Evolutionary conservation across 306 rosid genomes (phyloP).

Genomic region (Oemleria cerasiformis): DNA sequence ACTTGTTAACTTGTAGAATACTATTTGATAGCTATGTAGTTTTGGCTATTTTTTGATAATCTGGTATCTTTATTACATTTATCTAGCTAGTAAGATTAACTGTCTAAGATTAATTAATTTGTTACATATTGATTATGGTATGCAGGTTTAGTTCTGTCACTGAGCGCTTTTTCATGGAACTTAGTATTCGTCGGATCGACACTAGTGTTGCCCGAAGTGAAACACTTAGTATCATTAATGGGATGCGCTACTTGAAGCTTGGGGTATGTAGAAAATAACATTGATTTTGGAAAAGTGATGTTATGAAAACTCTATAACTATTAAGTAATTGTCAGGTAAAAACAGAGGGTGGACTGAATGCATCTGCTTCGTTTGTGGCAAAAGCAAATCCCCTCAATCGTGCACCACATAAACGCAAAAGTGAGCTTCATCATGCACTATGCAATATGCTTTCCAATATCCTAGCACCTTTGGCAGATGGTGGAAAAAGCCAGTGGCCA

Average conservation of each 20-base stretch:
- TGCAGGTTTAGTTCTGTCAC: constrained; percentile 98
- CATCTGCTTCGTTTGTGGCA: constrained; percentile 98
- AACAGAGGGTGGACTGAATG: constrained; percentile 97
- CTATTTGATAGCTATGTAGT: neutral
- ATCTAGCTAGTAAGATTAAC: neutral
- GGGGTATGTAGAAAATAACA: constrained; percentile 63
- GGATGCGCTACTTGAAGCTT: constrained; percentile 97
- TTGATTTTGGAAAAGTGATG: constrained; percentile 25
- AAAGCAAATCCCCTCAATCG: constrained; percentile 99
- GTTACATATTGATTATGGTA: neutral
- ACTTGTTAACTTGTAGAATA: neutral
- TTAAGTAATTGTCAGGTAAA: constrained; percentile 67
- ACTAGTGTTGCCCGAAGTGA: constrained; percentile 91
- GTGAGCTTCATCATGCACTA: constrained; percentile 95
- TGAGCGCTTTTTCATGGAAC: constrained; percentile 98
- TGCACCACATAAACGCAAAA: constrained; percentile 90
- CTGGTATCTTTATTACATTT: constrained; percentile 1
- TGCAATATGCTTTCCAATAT: constrained; percentile 97
- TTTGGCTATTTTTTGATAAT: neutral
- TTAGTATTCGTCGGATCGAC: constrained; percentile 84
- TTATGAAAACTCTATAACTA: constrained; percentile 31
- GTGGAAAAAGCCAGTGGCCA: constrained; percentile 98
- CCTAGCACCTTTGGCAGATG: constrained; percentile 97
- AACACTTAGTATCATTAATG: constrained; percentile 91
- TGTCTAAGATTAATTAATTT: neutral